phyloP scores from a whole-genome alignment of 805 yeast genomes.

The Komagataella pastoris region DNA sequence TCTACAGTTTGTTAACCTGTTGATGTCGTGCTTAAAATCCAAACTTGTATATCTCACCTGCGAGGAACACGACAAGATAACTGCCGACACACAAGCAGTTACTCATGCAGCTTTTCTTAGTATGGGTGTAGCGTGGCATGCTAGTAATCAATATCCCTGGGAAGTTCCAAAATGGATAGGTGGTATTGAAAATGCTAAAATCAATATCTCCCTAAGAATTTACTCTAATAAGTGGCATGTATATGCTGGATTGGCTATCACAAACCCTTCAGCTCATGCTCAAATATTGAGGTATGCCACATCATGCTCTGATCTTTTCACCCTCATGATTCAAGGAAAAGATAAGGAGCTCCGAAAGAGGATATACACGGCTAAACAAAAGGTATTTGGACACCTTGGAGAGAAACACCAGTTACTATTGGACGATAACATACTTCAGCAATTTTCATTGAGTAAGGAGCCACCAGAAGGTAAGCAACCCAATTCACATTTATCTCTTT shows the following conservation, averaged over 20 bases:
- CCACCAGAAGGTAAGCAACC: slow-evolving; percentile 61
- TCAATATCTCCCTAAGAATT: slow-evolving; percentile 83
- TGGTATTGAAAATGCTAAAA: slow-evolving; percentile 91
- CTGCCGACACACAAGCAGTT: slow-evolving; percentile 98
- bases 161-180: slow-evolving; percentile 75
- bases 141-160: slow-evolving; percentile 84
- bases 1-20: slow-evolving; percentile 43
- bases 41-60: slow-evolving; percentile 68
- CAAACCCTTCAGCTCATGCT: slow-evolving; percentile 87
- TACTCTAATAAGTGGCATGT: slow-evolving; percentile 96
- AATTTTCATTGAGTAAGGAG: slow-evolving; percentile 61
- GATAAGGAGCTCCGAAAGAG: slow-evolving; percentile 45
- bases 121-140: slow-evolving; percentile 96
- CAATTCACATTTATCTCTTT: slow-evolving; percentile 78
- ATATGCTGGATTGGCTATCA: slow-evolving; percentile 92
- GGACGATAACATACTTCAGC: slow-evolving; percentile 68
- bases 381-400: slow-evolving; percentile 59
- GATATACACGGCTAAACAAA: slow-evolving; percentile 51
- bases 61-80: slow-evolving; percentile 84
- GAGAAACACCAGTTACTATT: slow-evolving; percentile 46
- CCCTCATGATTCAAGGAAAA: slow-evolving; percentile 66
- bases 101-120: slow-evolving; percentile 95
- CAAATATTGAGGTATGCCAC: slow-evolving; percentile 85
- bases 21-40: slow-evolving; percentile 66
- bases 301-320: slow-evolving; percentile 71